These are phyloP conservation scores for Mycena galericulata DNA, from an alignment of 768 basidiomycete genomes.

Conservation along the genomic window DNA sequence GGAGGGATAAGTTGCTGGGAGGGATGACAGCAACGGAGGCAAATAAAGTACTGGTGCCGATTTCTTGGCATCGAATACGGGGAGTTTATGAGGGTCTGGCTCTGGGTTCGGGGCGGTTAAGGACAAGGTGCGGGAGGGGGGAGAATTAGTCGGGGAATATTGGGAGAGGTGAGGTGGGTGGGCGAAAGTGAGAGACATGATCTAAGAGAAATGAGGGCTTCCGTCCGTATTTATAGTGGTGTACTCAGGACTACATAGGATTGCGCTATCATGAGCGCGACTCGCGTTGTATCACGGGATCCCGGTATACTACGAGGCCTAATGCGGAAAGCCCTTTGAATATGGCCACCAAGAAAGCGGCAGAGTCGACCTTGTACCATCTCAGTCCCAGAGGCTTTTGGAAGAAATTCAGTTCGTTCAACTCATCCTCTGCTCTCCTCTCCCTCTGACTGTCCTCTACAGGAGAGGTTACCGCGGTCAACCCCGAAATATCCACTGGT, in stretches of 20 bases:
- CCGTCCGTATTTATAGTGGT: background rate
- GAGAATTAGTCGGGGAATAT: conserved; percentile 6
- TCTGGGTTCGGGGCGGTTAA: conserved; percentile 17
- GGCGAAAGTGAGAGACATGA: conserved; percentile 44
- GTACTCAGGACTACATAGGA: background rate
- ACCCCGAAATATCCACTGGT: conserved; percentile 92
- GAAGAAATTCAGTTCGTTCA: conserved; percentile 91
- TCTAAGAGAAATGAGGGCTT: background rate
- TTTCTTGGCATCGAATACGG: conserved; percentile 58
- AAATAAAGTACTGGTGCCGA: conserved; percentile 77
- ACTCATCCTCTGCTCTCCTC: background rate
- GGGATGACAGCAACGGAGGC: conserved; percentile 85
- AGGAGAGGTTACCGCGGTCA: conserved; percentile 89
- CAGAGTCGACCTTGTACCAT: conserved; percentile 93
- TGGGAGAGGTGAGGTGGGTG: conserved; percentile 50
- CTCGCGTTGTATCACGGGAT: too few relatives aligned
- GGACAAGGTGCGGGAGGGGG: conserved; percentile 8
- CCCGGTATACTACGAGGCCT: background rate
- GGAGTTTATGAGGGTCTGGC: conserved; percentile 67
- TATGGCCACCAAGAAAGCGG: conserved; percentile 84
- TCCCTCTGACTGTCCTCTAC: conserved; percentile 17
- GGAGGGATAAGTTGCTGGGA: conserved; percentile 60
- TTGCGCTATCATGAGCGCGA: too few relatives aligned
- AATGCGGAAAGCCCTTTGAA: conserved; percentile 14
- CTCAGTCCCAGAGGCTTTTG: conserved; percentile 91